Percentiles rank a stretch among this genome's conserved stretches.
Conservation (phyloP, 2,329 filamentous ascomycete genomes). For the Fusarium sp. region DNA sequence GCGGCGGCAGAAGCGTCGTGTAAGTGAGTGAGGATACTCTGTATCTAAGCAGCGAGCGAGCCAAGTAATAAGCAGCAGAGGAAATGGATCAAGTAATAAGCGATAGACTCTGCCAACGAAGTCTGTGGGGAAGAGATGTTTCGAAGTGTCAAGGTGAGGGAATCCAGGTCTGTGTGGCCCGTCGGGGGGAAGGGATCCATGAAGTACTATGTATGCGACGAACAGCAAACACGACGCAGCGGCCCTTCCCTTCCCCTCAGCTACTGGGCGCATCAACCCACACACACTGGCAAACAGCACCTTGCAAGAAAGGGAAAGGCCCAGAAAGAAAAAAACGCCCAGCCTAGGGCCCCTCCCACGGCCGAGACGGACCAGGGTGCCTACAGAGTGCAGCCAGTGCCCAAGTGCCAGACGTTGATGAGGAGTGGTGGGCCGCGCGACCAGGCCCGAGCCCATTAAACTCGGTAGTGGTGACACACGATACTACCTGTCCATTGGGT, state of each 20-base stretch:
- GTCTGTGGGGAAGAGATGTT: slow-evolving; percentile 52
- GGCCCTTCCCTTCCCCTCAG: neutral
- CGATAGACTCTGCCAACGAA: slow-evolving; percentile 72
- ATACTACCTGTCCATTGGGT: neutral
- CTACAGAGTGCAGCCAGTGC: slow-evolving; percentile 14
- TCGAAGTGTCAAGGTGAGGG: slow-evolving; percentile 33
- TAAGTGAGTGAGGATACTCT: slow-evolving; percentile 49
- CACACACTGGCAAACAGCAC: slow-evolving; percentile 16
- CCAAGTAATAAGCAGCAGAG: slow-evolving; percentile 38
- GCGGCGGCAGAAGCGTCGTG: slow-evolving; percentile 28
- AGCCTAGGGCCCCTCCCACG: neutral
- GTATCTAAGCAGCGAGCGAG: slow-evolving; percentile 44
- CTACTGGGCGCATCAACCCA: slow-evolving; percentile 11
- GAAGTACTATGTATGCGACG: slow-evolving; percentile 42
- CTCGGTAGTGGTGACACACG: slow-evolving; percentile 38
- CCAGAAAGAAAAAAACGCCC: neutral
- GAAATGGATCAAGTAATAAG: slow-evolving; percentile 44
- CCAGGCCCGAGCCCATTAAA: slow-evolving; percentile 33
- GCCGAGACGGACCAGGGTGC: slow-evolving; percentile 13
- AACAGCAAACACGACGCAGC: slow-evolving; percentile 26
- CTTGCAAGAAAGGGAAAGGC: neutral
- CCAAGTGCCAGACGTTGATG: slow-evolving; percentile 33
- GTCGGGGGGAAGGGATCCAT: slow-evolving; percentile 38
- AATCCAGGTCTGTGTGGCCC: slow-evolving; percentile 17
- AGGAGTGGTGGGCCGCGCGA: slow-evolving; percentile 30